A percentile compares a stretch with the other conserved stretches of the same genome.
Conservation (phyloP, 352 stramenopile genomes). For the Phytophthora brassicae region DNA sequence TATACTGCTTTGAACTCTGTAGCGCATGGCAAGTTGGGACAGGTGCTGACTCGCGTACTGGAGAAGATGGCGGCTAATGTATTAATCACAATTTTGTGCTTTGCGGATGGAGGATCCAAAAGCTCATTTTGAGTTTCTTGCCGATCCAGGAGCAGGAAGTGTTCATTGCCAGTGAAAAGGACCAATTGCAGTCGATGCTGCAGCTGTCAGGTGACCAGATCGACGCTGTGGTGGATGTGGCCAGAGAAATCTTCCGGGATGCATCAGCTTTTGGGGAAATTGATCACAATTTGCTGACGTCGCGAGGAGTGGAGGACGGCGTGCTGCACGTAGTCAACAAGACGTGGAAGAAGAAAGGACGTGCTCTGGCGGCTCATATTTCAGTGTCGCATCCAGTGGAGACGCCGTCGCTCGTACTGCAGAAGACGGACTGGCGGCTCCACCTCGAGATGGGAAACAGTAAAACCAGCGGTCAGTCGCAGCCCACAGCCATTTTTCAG, state of each 20-base stretch:
- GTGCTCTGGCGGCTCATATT: constrained; percentile 6
- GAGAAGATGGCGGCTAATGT: constrained; percentile 51
- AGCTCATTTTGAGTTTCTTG: neutral
- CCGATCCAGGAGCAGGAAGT: constrained; percentile 24
- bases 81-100: constrained; percentile 2
- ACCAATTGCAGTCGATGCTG: constrained; percentile 52
- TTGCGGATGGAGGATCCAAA: neutral
- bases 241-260: constrained; percentile 41
- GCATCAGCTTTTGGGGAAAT: constrained; percentile 46
- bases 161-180: constrained; percentile 48
- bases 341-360: constrained; percentile 64
- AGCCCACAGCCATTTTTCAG: constrained; percentile 61
- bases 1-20: constrained; percentile 46
- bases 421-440: constrained; percentile 50
- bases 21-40: constrained; percentile 45
- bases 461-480: constrained; percentile 37
- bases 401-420: constrained; percentile 29
- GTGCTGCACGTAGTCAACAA: constrained; percentile 46
- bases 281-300: constrained; percentile 30
- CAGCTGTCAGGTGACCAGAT: constrained; percentile 42
- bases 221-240: constrained; percentile 33
- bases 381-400: constrained; percentile 2
- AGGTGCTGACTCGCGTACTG: constrained; percentile 57
- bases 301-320: constrained; percentile 22
- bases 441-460: constrained; percentile 58